phyloP scores from a whole-genome alignment of 108 stramenopile species.

The Nitzschia palea region DNA sequence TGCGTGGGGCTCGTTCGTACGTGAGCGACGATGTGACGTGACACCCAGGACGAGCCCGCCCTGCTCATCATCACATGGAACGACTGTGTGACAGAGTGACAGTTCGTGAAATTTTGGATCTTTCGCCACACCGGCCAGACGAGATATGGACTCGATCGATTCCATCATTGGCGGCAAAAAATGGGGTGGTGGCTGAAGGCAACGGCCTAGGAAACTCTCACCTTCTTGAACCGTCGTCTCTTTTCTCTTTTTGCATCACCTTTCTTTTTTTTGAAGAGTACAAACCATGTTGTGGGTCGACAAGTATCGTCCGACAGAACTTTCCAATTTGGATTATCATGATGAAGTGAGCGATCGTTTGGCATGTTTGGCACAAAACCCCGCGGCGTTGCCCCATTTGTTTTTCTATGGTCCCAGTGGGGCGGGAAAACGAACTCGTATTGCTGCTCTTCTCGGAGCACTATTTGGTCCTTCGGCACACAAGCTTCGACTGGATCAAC shows the following conservation, averaged over 20 bases:
- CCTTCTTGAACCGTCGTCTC: too few species aligned
- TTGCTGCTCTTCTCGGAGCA: constrained; percentile 85
- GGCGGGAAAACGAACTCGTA: constrained; percentile 96
- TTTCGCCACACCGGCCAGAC: too few species aligned
- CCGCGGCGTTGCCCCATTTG: constrained; percentile 86
- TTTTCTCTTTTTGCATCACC: neutral
- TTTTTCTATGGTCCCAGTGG: constrained; percentile 97
- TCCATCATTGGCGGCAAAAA: too few species aligned
- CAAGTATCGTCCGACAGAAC: constrained; percentile 92
- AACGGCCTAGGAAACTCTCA: too few species aligned
- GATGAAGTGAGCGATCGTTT: constrained; percentile 71
- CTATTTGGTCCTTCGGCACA: constrained; percentile 93
- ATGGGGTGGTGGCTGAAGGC: too few species aligned
- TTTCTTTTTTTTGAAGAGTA: neutral
- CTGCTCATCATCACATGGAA: too few species aligned
- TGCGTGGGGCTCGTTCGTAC: too few species aligned
- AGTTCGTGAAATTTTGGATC: too few species aligned
- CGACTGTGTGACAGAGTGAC: too few species aligned
- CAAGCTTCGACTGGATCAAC: constrained; percentile 71
- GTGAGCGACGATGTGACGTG: too few species aligned
- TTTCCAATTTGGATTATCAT: constrained; percentile 90
- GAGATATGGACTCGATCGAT: too few species aligned
- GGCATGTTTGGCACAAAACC: constrained; percentile 64
- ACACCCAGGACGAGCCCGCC: too few species aligned
- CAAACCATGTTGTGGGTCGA: constrained; percentile 97